Conservation (phyloP, 164 flowering plant species). For the Tetrastigma voinierianum region DNA sequence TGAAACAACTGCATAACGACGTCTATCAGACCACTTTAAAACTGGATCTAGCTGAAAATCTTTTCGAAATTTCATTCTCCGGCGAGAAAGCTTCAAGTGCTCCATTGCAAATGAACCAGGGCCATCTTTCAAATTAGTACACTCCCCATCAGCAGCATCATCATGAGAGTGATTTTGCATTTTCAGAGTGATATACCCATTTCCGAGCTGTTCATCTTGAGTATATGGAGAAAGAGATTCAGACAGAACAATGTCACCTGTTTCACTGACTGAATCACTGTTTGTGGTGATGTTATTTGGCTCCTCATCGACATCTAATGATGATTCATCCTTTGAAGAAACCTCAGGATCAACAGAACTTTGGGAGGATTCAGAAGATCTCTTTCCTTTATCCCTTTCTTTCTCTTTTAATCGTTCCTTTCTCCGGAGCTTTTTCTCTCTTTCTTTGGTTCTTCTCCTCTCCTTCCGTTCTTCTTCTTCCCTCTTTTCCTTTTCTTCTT, state of each 20-base stretch:
- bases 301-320: constrained; percentile 42
- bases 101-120: constrained; percentile 41
- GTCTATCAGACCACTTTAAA: constrained; percentile 51
- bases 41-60: constrained; percentile 39
- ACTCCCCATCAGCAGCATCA: constrained; percentile 40
- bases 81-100: constrained; percentile 45
- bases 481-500: constrained; percentile 95
- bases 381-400: constrained; percentile 56
- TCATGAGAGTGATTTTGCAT: constrained; percentile 30
- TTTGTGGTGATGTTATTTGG: constrained; percentile 26
- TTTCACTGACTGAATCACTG: constrained; percentile 48
- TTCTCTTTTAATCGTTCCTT: constrained; percentile 88
- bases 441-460: constrained; percentile 79
- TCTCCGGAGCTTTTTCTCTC: constrained; percentile 89
- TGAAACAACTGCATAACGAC: constrained; percentile 23
- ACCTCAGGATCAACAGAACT: constrained; percentile 24
- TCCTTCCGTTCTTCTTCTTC: constrained; percentile 95
- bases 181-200: constrained; percentile 23
- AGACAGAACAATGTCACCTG: constrained; percentile 32
- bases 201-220: constrained; percentile 39
- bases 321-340: constrained; percentile 32
- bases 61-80: constrained; percentile 45
- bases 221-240: constrained; percentile 36
- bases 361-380: constrained; percentile 27
- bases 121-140: constrained; percentile 30